Evolutionary conservation across 805 yeast species (phyloP).

Genomic region (Candida sphagnicola): DNA sequence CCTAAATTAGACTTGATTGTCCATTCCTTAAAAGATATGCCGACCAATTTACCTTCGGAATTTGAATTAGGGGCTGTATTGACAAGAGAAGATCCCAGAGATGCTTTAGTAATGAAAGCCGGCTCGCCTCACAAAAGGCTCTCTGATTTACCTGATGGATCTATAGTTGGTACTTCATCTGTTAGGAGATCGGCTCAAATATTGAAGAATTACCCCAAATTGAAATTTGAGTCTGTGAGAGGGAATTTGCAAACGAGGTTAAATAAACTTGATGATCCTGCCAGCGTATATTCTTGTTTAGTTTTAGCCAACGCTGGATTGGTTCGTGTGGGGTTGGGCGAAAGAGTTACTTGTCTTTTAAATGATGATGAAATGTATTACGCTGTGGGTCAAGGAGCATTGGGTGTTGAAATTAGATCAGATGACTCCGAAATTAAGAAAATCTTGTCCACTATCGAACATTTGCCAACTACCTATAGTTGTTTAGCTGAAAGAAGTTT

Average conservation of each 20-base stretch:
- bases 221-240: conserved; percentile 78
- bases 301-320: conserved; percentile 93
- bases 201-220: conserved; percentile 68
- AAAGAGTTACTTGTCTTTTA: conserved; percentile 70
- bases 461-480: conserved; percentile 61
- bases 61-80: conserved; percentile 86
- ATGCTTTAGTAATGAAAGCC: conserved; percentile 75
- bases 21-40: conserved; percentile 90
- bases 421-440: conserved; percentile 56
- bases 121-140: conserved; percentile 62
- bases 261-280: conserved; percentile 70
- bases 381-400: conserved; percentile 99
- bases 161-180: conserved; percentile 92
- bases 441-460: conserved; percentile 62
- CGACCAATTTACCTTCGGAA: conserved; percentile 85
- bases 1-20: conserved; percentile 83
- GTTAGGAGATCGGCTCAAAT: conserved; percentile 92
- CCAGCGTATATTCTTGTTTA: conserved; percentile 58
- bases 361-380: conserved; percentile 81
- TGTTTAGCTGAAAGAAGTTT: conserved; percentile 87
- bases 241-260: conserved; percentile 79
- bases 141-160: conserved; percentile 75
- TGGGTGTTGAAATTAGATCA: conserved; percentile 84
- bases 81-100: conserved; percentile 88
- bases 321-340: conserved; percentile 63